Conservation (phyloP, 352 stramenopile species). For the Globisporangium paroecandrum region DNA sequence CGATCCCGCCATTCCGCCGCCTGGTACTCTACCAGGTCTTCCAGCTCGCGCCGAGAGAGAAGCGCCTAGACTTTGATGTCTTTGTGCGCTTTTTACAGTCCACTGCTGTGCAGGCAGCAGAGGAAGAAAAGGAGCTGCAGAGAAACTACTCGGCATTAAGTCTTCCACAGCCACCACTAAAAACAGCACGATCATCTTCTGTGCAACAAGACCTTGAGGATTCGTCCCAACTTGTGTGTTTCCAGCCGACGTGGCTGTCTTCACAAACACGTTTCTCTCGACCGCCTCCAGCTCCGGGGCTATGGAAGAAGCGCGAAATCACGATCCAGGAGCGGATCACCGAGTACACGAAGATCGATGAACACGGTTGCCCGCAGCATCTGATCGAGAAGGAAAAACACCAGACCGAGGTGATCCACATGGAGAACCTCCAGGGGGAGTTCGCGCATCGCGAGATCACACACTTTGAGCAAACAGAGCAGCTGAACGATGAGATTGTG, state of each 20-base stretch:
- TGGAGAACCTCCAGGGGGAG: slow-evolving; percentile 74
- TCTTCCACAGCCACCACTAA: slow-evolving; percentile 24
- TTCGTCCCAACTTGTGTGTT: slow-evolving; percentile 34
- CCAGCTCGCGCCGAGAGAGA: slow-evolving; percentile 28
- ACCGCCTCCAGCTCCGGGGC: slow-evolving; percentile 50
- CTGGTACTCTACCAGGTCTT: slow-evolving; percentile 60
- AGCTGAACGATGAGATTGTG: slow-evolving; percentile 81
- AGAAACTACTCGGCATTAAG: slow-evolving; percentile 5
- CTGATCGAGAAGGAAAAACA: slow-evolving; percentile 84
- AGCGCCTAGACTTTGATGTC: slow-evolving; percentile 41
- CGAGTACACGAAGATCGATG: slow-evolving; percentile 88
- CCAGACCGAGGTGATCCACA: slow-evolving; percentile 82
- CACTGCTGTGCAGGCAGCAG: slow-evolving; percentile 40
- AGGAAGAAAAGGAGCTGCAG: slow-evolving; percentile 37
- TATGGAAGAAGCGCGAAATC: slow-evolving; percentile 87
- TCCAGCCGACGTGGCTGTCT: slow-evolving; percentile 39
- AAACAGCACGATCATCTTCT: slow-evolving; percentile 4
- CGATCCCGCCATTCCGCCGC: slow-evolving; percentile 60
- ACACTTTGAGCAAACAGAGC: slow-evolving; percentile 81
- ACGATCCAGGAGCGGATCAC: slow-evolving; percentile 86
- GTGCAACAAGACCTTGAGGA: background rate
- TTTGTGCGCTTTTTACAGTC: slow-evolving; percentile 74
- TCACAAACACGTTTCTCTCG: slow-evolving; percentile 33
- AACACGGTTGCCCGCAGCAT: slow-evolving; percentile 64
- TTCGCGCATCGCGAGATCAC: slow-evolving; percentile 84